phyloP scores from a whole-genome alignment of 768 basidiomycete genomes.

The Myochromella boudieri region DNA sequence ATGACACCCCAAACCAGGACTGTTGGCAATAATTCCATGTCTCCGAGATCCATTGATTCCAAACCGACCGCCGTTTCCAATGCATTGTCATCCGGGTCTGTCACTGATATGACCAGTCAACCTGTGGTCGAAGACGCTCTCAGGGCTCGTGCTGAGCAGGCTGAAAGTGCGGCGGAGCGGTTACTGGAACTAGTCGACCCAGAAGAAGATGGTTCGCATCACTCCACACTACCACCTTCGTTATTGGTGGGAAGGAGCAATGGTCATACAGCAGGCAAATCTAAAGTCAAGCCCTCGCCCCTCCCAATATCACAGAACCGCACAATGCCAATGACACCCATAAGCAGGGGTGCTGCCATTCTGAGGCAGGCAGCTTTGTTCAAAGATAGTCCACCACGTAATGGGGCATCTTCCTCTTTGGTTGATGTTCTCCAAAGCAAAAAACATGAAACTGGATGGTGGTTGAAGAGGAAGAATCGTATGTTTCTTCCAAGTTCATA shows the following conservation, averaged over 20 bases:
- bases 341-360: constrained; percentile 54
- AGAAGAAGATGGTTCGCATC: constrained; percentile 57
- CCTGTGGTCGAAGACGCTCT: constrained; percentile 80
- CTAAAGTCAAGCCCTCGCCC: constrained; percentile 36
- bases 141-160: constrained; percentile 86
- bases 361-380: constrained; percentile 78
- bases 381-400: constrained; percentile 74
- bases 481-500: constrained; percentile 27
- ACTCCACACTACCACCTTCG: constrained; percentile 55
- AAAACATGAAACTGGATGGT: constrained; percentile 79
- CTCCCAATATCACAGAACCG: constrained; percentile 31
- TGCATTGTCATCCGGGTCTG: constrained; percentile 58
- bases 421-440: constrained; percentile 68
- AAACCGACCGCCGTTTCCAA: constrained; percentile 54
- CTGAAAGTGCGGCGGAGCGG: constrained; percentile 88
- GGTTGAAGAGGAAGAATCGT: constrained; percentile 77
- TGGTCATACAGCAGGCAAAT: constrained; percentile 37
- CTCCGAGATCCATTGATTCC: constrained; percentile 53
- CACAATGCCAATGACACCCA: constrained; percentile 62
- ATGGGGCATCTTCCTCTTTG: constrained; percentile 53
- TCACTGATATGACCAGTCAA: constrained; percentile 37
- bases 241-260: constrained; percentile 44
- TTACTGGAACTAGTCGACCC: constrained; percentile 84
- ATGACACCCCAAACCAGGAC: constrained; percentile 27
- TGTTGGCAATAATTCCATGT: constrained; percentile 47